These are phyloP conservation scores for Diaporthe sp. DNA, from an alignment of 2,329 filamentous ascomycete genomes.

Conservation along the genomic window DNA sequence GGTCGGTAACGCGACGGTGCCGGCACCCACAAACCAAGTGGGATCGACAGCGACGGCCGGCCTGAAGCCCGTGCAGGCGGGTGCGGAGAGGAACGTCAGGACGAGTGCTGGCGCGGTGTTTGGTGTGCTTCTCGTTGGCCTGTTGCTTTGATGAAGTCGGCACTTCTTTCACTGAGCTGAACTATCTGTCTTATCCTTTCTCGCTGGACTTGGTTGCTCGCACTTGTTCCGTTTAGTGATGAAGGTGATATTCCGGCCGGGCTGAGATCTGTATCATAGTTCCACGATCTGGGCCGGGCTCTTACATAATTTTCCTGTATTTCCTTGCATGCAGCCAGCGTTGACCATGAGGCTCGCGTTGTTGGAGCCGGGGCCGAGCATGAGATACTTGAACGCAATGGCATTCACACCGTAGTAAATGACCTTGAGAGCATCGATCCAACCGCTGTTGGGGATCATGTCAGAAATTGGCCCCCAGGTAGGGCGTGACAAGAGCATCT, in stretches of 20 bases:
- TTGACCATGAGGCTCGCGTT: constrained; percentile 68
- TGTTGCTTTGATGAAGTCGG: constrained; percentile 1
- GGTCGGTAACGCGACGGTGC: constrained; percentile 19
- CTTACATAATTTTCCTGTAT: constrained; percentile 62
- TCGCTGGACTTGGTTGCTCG: not conserved
- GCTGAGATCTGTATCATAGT: constrained; percentile 43
- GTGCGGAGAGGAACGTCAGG: not conserved
- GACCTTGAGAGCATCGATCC: constrained; percentile 61
- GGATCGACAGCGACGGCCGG: not conserved
- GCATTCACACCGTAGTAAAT: constrained; percentile 59
- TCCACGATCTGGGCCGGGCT: constrained; percentile 51
- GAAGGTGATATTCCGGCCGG: not conserved
- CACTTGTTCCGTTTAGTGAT: not conserved
- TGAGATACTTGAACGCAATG: constrained; percentile 68
- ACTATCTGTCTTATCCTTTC: not conserved
- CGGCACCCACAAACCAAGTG: constrained; percentile 12
- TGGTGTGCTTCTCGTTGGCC: constrained; percentile 1
- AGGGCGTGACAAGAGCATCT: constrained; percentile 67
- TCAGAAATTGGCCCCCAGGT: constrained; percentile 59
- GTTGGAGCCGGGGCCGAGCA: constrained; percentile 64
- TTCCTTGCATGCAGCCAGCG: constrained; percentile 67
- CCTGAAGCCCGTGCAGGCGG: constrained; percentile 28
- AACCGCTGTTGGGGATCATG: constrained; percentile 57
- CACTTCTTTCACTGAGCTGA: not conserved
- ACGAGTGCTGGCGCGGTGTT: not conserved